These are phyloP conservation scores for Astragalus membranaceus DNA, from an alignment of 306 rosid genomes.

Conservation along the genomic window DNA sequence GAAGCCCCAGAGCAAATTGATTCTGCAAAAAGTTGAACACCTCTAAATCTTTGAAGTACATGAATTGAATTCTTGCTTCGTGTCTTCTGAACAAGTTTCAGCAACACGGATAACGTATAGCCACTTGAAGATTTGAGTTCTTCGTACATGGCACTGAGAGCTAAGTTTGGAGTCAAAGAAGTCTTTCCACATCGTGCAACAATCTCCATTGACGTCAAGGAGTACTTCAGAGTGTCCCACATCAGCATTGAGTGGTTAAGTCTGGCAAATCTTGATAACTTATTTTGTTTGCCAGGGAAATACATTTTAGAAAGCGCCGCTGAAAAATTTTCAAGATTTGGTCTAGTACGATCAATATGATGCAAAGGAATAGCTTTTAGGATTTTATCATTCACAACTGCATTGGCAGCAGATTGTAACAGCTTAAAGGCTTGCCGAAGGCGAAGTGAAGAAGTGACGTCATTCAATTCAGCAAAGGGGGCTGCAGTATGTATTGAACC, in stretches of 20 bases:
- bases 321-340: constrained; percentile 58
- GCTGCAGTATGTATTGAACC: constrained; percentile 31
- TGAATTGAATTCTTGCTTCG: constrained; percentile 62
- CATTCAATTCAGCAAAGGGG: constrained; percentile 24
- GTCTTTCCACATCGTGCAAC: constrained; percentile 79
- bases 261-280: constrained; percentile 41
- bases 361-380: constrained; percentile 46
- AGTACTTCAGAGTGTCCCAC: constrained; percentile 94
- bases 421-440: constrained; percentile 58
- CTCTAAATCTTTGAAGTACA: constrained; percentile 78
- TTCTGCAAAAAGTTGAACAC: constrained; percentile 63
- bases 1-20: constrained; percentile 70
- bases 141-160: constrained; percentile 57
- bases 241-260: constrained; percentile 69
- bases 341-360: constrained; percentile 31
- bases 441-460: constrained; percentile 39
- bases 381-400: constrained; percentile 45
- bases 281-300: constrained; percentile 55
- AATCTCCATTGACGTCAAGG: constrained; percentile 80
- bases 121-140: constrained; percentile 85
- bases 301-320: constrained; percentile 68
- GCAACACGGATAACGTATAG: constrained; percentile 66
- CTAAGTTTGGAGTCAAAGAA: constrained; percentile 54
- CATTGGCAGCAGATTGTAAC: constrained; percentile 63
- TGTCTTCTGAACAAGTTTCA: constrained; percentile 62